phyloP scores from a whole-genome alignment of 2,329 filamentous ascomycete species.

The Penicillium glabrum region DNA sequence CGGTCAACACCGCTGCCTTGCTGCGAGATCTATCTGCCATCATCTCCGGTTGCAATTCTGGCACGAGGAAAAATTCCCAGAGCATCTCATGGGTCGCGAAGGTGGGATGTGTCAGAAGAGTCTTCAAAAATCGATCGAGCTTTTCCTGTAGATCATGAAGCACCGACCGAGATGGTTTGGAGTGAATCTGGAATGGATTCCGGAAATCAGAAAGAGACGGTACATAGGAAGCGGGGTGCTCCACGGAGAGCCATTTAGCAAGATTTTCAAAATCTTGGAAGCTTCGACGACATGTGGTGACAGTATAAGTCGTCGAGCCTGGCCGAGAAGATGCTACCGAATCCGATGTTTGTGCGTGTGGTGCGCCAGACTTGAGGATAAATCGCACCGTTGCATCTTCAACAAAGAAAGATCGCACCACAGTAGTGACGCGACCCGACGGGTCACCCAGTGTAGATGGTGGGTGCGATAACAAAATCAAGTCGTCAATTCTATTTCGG shows the following conservation, averaged over 20 bases:
- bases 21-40: conserved; percentile 84
- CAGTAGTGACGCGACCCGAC: conserved; percentile 83
- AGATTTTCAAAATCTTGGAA: conserved; percentile 89
- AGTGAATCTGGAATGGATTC: conserved; percentile 89
- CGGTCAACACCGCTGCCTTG: conserved; percentile 78
- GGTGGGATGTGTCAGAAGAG: conserved; percentile 82
- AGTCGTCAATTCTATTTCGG: conserved; percentile 91
- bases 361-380: conserved; percentile 90
- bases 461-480: conserved; percentile 76
- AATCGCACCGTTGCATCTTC: conserved; percentile 93
- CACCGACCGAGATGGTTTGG: conserved; percentile 82
- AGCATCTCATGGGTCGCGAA: conserved; percentile 96
- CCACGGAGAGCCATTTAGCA: conserved; percentile 75
- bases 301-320: conserved; percentile 72
- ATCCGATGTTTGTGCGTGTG: conserved; percentile 46
- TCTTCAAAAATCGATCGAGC: conserved; percentile 84
- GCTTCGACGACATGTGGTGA: conserved; percentile 89
- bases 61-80: conserved; percentile 98
- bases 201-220: conserved; percentile 74
- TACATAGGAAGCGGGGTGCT: conserved; percentile 95
- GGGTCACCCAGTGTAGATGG: conserved; percentile 52
- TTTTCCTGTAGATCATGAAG: conserved; percentile 84
- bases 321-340: conserved; percentile 37
- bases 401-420: conserved; percentile 94
- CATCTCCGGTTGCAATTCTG: conserved; percentile 85